Percentiles rank a stretch among this genome's conserved stretches.
Evolutionary conservation across 768 basidiomycete species (phyloP).

Genomic region (Serendipita sp.): DNA sequence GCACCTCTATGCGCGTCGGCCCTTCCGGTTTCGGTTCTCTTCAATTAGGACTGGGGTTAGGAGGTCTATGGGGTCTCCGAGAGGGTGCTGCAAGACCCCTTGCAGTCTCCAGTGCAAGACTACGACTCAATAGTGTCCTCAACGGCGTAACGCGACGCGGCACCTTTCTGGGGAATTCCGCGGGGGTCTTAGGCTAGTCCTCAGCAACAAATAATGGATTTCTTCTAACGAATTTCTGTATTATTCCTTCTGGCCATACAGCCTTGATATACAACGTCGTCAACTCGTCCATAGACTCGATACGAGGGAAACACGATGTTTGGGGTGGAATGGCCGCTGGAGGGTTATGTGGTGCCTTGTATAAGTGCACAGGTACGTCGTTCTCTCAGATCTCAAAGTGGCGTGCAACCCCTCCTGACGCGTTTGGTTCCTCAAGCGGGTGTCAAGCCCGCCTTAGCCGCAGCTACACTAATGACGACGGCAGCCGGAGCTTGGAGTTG

Average conservation of each 20-base stretch:
- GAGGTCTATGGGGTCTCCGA: constrained; percentile 89
- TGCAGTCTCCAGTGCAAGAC: constrained; percentile 66
- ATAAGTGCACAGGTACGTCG: constrained; percentile 80
- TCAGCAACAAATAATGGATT: neutral
- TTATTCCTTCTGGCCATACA: constrained; percentile 31
- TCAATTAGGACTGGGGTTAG: constrained; percentile 90
- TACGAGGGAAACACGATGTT: constrained; percentile 82
- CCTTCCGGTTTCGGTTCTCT: constrained; percentile 65
- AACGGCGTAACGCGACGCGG: constrained; percentile 95
- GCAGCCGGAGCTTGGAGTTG: constrained; percentile 88
- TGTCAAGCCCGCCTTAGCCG: constrained; percentile 72
- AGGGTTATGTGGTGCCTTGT: constrained; percentile 75
- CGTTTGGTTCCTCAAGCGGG: constrained; percentile 48
- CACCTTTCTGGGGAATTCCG: constrained; percentile 95
- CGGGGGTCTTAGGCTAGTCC: constrained; percentile 84
- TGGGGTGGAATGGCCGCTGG: constrained; percentile 87
- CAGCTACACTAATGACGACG: constrained; percentile 77
- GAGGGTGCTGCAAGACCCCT: constrained; percentile 82
- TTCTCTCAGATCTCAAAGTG: constrained; percentile 17
- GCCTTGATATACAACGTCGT: constrained; percentile 92
- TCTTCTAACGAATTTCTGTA: constrained; percentile 15
- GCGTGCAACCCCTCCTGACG: constrained; percentile 16
- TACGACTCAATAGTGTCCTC: constrained; percentile 92
- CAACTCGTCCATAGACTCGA: constrained; percentile 82
- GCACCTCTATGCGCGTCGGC: constrained; percentile 43